A percentile compares a stretch with the other conserved stretches of the same genome.
Evolutionary conservation across 2,329 filamentous ascomycete species (phyloP).

Genomic region (Exserohilum turcica): DNA sequence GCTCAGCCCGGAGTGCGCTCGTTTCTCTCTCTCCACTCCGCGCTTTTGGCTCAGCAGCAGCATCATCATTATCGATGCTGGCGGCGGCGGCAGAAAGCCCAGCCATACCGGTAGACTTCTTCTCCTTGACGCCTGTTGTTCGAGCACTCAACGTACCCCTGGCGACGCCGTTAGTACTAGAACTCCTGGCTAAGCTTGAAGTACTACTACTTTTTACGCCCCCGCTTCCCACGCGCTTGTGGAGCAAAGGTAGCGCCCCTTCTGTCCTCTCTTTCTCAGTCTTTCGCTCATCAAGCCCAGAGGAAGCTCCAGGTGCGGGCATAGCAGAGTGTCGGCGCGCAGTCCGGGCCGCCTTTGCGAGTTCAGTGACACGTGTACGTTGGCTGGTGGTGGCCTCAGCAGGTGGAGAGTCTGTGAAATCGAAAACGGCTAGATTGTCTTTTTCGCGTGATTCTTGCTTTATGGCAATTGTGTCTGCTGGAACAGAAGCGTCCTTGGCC

Average conservation of each 20-base stretch:
- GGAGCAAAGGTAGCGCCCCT: conserved; percentile 27
- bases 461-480: conserved; percentile 4
- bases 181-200: conserved; percentile 15
- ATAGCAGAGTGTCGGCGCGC: conserved; percentile 44
- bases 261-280: conserved; percentile 21
- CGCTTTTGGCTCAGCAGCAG: conserved; percentile 10
- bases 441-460: conserved; percentile 25
- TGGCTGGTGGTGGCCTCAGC: conserved; percentile 19
- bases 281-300: conserved; percentile 14
- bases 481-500: conserved; percentile 4
- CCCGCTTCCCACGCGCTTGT: conserved; percentile 37
- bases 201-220: conserved; percentile 27
- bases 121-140: conserved; percentile 24
- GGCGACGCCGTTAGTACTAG: conserved; percentile 16
- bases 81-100: conserved; percentile 14
- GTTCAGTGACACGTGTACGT: conserved; percentile 34
- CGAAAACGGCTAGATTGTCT: conserved; percentile 45
- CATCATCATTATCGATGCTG: conserved; percentile 19
- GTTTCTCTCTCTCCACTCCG: conserved; percentile 17
- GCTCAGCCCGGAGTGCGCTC: conserved; percentile 38
- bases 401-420: conserved; percentile 46
- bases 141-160: conserved; percentile 18
- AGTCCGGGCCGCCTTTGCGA: conserved; percentile 35
- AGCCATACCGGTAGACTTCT: conserved; percentile 7
- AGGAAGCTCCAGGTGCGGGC: conserved; percentile 19